phyloP scores from a whole-genome alignment of 1,139 yeast genomes.

The Blastobotrys elegans region DNA sequence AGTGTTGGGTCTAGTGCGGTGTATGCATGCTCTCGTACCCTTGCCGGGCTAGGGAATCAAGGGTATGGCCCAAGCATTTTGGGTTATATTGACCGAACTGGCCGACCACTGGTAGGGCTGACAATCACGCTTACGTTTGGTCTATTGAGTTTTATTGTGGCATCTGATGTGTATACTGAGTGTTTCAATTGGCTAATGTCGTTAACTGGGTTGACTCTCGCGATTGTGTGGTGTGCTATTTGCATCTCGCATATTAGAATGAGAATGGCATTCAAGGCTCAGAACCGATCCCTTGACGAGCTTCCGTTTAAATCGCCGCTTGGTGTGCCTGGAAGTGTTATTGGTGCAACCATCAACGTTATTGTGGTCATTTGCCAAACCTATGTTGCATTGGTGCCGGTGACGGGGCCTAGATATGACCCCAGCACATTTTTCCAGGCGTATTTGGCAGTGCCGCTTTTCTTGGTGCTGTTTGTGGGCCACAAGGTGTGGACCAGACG shows the following conservation, averaged over 20 bases:
- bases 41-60: conserved; percentile 78
- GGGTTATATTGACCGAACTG: conserved; percentile 67
- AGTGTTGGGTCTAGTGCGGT: conserved; percentile 75
- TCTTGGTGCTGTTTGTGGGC: conserved; percentile 44
- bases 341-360: conserved; percentile 56
- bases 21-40: conserved; percentile 74
- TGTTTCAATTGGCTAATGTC: conserved; percentile 85
- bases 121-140: conserved; percentile 56
- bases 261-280: conserved; percentile 62
- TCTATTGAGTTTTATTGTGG: conserved; percentile 58
- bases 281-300: conserved; percentile 62
- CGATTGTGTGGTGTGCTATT: conserved; percentile 82
- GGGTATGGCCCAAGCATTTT: conserved; percentile 72
- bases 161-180: conserved; percentile 59
- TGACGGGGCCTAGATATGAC: conserved; percentile 43
- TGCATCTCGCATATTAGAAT: conserved; percentile 73
- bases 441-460: conserved; percentile 52
- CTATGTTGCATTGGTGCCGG: conserved; percentile 72
- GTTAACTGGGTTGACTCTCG: conserved; percentile 74
- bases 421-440: conserved; percentile 44
- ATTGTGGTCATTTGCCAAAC: conserved; percentile 74
- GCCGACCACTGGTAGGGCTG: conserved; percentile 71
- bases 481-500: conserved; percentile 48
- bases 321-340: conserved; percentile 65
- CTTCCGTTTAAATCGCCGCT: conserved; percentile 63